phyloP scores from a whole-genome alignment of 164 flowering plant genomes.

The Sedum album region DNA sequence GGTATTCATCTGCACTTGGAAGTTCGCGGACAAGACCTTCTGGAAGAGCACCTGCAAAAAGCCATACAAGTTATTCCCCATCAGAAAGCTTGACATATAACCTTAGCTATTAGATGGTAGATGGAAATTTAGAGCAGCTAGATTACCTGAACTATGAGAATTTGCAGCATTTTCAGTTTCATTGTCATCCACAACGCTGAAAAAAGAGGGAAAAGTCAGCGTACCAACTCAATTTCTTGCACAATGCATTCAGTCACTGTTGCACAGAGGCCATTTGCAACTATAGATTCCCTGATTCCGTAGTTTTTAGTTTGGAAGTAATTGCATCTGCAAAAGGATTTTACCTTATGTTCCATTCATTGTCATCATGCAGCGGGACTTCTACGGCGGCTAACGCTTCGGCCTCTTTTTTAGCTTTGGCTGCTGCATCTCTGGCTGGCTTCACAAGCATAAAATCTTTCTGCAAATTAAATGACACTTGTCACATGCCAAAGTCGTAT shows the following conservation, averaged over 20 bases:
- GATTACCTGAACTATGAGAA: conserved; percentile 47
- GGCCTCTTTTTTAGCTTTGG: conserved; percentile 78
- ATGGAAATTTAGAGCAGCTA: not conserved
- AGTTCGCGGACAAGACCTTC: conserved; percentile 82
- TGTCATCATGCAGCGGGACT: conserved; percentile 66
- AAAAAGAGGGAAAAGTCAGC: conserved; percentile 3
- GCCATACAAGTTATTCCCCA: not conserved
- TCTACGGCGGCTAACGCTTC: conserved; percentile 38
- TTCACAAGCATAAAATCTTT: conserved; percentile 56
- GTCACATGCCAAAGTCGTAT: conserved; percentile 10
- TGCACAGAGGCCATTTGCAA: not conserved
- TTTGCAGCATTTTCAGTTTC: conserved; percentile 24
- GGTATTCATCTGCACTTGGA: conserved; percentile 66
- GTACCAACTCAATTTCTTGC: not conserved
- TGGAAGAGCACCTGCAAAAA: conserved; percentile 54
- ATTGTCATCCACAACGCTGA: conserved; percentile 73
- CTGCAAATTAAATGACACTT: conserved; percentile 31
- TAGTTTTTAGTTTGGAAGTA: not conserved
- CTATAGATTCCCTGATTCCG: not conserved
- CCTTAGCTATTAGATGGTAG: not conserved
- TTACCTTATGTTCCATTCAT: conserved; percentile 96
- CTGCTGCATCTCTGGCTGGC: conserved; percentile 86
- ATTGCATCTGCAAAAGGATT: not conserved
- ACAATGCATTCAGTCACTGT: too few species aligned
- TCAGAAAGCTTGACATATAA: not conserved